Percentiles rank a stretch among this genome's conserved stretches.
Evolutionary conservation across 73 alveolate species (phyloP).

Genomic region (Paramecium biaurelia): DNA sequence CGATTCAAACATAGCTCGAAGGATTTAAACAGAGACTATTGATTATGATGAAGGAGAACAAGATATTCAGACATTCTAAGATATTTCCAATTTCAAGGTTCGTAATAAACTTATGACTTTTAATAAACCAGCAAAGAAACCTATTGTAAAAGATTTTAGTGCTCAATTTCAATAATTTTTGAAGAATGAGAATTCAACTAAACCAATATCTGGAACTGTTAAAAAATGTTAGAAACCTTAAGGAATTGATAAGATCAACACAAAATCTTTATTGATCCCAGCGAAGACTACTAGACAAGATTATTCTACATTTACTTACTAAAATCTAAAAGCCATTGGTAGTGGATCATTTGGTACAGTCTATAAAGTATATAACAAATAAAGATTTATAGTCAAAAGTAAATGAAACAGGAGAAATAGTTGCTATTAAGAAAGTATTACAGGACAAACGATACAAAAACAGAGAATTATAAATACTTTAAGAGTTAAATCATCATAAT

Average conservation of each 20-base stretch:
- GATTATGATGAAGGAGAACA: not conserved
- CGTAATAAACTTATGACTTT: not conserved
- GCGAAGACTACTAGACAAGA: not conserved
- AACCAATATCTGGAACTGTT: not conserved
- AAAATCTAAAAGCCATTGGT: constrained; percentile 46
- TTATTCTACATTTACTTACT: constrained; percentile 10
- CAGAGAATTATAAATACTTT: constrained; percentile 73
- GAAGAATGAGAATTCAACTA: not conserved
- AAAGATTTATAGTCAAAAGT: constrained; percentile 18
- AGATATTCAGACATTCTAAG: constrained; percentile 1
- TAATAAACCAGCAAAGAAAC: not conserved
- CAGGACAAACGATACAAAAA: constrained; percentile 79
- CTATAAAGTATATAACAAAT: constrained; percentile 32
- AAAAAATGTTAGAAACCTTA: not conserved
- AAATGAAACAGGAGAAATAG: constrained; percentile 75
- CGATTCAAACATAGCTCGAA: not conserved
- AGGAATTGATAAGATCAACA: not conserved
- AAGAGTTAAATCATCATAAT: constrained; percentile 76
- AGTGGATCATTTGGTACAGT: constrained; percentile 66
- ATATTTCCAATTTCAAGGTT: not conserved
- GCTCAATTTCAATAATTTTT: not conserved
- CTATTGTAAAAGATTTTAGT: not conserved
- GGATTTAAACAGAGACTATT: not conserved
- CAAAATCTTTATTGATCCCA: not conserved
- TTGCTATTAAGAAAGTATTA: constrained; percentile 80